Conservation (phyloP, 495 filamentous ascomycete species). For the Aspergillus coremiiformis region DNA sequence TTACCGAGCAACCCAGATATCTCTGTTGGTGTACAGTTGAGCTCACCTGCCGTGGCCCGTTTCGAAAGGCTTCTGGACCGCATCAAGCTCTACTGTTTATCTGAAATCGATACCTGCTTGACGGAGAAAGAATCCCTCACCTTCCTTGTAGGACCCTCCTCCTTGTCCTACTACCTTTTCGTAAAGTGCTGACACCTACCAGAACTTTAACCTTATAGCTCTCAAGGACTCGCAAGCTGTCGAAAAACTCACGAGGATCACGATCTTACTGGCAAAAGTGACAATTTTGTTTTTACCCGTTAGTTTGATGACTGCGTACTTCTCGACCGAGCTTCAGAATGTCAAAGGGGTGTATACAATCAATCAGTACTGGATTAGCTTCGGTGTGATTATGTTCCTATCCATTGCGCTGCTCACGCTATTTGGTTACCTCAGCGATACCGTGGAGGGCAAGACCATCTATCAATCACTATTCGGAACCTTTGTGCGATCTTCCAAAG, state of each 20-base stretch:
- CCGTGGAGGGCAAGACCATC: conserved; percentile 44
- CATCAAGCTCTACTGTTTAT: conserved; percentile 70
- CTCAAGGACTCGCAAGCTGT: conserved; percentile 76
- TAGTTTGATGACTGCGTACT: conserved; percentile 79
- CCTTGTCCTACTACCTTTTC: neutral
- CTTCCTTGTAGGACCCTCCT: conserved; percentile 47
- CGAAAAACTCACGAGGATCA: conserved; percentile 69
- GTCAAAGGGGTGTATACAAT: conserved; percentile 50
- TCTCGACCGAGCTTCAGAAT: conserved; percentile 60
- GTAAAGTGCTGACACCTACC: conserved; percentile 12
- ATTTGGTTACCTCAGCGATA: conserved; percentile 43
- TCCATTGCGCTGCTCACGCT: conserved; percentile 50
- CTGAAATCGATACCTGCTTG: conserved; percentile 71
- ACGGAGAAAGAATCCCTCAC: conserved; percentile 73
- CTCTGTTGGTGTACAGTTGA: conserved; percentile 51
- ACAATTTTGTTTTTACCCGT: conserved; percentile 82
- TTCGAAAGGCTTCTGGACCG: conserved; percentile 73
- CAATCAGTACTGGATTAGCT: conserved; percentile 64
- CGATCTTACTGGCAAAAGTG: conserved; percentile 74
- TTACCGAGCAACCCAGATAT: conserved; percentile 17
- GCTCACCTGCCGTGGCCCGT: conserved; percentile 57
- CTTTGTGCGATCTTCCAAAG: conserved; percentile 31
- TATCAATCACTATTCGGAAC: conserved; percentile 38
- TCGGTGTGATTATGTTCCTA: conserved; percentile 58
- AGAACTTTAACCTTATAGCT: conserved; percentile 86